phyloP scores from a whole-genome alignment of 192 early-diverging fungal species.

The Powellomyces hirtus region DNA sequence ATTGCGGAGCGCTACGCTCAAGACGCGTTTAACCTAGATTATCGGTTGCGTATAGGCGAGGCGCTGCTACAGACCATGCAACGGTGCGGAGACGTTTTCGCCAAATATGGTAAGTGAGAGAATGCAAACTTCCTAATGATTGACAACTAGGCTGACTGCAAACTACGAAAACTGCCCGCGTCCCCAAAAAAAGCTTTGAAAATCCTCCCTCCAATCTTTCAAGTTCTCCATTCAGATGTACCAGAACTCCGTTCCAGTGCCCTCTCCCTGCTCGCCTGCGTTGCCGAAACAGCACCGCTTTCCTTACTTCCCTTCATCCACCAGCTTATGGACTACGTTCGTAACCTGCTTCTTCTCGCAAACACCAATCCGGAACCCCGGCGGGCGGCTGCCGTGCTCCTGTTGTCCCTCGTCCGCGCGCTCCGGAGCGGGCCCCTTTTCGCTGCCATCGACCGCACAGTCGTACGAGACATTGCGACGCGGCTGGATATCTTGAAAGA shows the following conservation, averaged over 20 bases:
- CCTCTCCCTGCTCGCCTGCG: constrained; percentile 34
- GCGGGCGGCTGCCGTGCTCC: constrained; percentile 57
- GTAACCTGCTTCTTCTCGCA: constrained; percentile 68
- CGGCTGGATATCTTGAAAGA: constrained; percentile 62
- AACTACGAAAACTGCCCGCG: background rate
- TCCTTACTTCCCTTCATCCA: constrained; percentile 66
- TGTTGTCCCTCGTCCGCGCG: constrained; percentile 70
- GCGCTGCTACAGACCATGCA: constrained; percentile 83
- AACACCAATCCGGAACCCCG: background rate
- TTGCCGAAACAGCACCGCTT: constrained; percentile 70
- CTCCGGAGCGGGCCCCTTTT: constrained; percentile 51
- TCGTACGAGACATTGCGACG: constrained; percentile 54
- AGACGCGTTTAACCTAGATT: constrained; percentile 53
- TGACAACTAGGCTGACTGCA: background rate
- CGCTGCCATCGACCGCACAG: constrained; percentile 43
- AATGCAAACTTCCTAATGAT: background rate
- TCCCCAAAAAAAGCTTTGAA: constrained; percentile 10
- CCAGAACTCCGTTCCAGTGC: constrained; percentile 39
- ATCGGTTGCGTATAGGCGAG: constrained; percentile 80
- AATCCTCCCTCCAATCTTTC: constrained; percentile 38
- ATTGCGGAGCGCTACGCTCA: constrained; percentile 67
- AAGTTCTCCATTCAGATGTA: constrained; percentile 32
- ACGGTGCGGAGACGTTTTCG: constrained; percentile 75
- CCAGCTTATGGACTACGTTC: constrained; percentile 66
- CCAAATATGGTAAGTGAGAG: constrained; percentile 65